Base-by-base conservation (phyloP, 2,329 filamentous ascomycete genomes). In the Exophiala aquamarina region DNA sequence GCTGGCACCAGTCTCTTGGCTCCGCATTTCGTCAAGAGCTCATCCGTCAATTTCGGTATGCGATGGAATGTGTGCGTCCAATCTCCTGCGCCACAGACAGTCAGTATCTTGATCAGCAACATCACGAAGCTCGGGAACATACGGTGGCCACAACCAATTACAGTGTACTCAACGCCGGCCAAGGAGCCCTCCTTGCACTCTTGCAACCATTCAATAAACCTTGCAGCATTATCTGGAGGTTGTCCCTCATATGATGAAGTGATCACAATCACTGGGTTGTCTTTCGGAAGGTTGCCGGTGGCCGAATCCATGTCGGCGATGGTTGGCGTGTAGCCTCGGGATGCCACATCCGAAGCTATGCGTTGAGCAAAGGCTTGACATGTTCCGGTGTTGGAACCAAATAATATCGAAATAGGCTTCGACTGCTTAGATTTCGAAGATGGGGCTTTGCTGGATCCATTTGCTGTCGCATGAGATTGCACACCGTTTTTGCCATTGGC, bases 181-280 rank as follows among this genome's bases (percentile, higher is more conserved):
- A 86, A 62, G 35, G 75, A 69, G 5, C 75, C 67, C 3, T 67
- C 73, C 45, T 77, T 69, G 13, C 78, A 67, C 9, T 60, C 69
- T 53, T 81, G 71, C 3, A 89, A 64, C 86, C 86, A 90, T n/a
- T 74, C 68, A 15, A 84, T 75, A 58, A 90, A 90, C 40, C 81
- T 75, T 0, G 71, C 74, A 0, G 86, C 86, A 51, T 91, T 89
- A 49, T 87, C 83, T 0, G 85, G 79, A 0, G 86, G 83, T 46
- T 87, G 75, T 1, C 87, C 87, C 58, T 91, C 86, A 56, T 89
- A 91, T 1, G 81, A 83, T 0, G 86, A 78, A 0, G 82, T 83
- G 54, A 90, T 75, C 39, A 90, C 74, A 17, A 88, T 69, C 0
- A 86, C 74, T 0, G 86, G 84, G 3, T 76, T 72, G 18, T 77